These are phyloP conservation scores for Macrolepiota albuminosa DNA, from an alignment of 768 basidiomycete species.

Conservation along the genomic window DNA sequence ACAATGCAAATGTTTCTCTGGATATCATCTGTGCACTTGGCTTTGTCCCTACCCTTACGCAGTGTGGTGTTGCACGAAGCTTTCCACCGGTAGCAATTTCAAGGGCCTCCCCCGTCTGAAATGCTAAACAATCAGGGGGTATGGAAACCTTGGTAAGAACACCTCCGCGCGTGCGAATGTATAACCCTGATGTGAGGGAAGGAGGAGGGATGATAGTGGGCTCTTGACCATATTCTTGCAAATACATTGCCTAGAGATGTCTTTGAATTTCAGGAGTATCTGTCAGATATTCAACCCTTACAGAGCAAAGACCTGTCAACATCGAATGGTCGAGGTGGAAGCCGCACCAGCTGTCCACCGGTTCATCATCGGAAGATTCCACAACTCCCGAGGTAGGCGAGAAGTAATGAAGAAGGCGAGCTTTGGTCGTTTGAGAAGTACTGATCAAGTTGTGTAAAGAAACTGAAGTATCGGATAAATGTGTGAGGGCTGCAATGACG, in stretches of 20 bases:
- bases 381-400: conserved; percentile 49
- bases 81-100: conserved; percentile 80
- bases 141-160: conserved; percentile 80
- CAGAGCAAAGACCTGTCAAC: conserved; percentile 90
- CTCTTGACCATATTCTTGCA: conserved; percentile 39
- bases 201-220: conserved; percentile 58
- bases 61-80: conserved; percentile 91
- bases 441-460: conserved; percentile 71
- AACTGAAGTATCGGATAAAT: conserved; percentile 59
- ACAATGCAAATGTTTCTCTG: conserved; percentile 86
- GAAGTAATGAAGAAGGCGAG: conserved; percentile 94
- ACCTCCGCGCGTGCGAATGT: conserved; percentile 83
- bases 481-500: conserved; percentile 50
- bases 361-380: conserved; percentile 46
- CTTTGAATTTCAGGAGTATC: neutral
- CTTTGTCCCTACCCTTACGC: conserved; percentile 69
- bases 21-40: conserved; percentile 45
- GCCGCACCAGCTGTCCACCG: conserved; percentile 89
- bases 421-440: conserved; percentile 82
- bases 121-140: conserved; percentile 80
- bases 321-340: conserved; percentile 91
- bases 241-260: conserved; percentile 64
- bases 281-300: conserved; percentile 26
- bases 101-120: conserved; percentile 96
- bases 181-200: conserved; percentile 77